Evolutionary conservation across 2,329 filamentous ascomycete species (phyloP).

Genomic region (Phialophora chinensis): DNA sequence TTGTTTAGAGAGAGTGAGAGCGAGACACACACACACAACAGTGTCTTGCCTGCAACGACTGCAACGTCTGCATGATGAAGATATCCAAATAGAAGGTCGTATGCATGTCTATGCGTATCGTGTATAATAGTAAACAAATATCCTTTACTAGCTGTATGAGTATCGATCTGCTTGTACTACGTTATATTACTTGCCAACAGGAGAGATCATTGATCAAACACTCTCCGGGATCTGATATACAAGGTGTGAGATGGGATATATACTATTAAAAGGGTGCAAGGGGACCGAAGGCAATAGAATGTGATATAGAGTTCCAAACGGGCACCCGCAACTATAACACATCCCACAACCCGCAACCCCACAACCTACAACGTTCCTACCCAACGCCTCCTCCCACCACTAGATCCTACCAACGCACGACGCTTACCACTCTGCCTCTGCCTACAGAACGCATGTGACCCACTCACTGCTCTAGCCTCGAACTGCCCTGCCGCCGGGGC

Average conservation of each 20-base stretch:
- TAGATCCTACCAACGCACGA: no score
- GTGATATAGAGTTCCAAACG: no score
- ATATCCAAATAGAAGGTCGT: background rate
- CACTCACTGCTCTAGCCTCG: conserved; percentile 28
- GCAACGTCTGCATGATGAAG: background rate
- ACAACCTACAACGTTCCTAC: no score
- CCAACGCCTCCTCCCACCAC: no score
- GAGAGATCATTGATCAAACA: background rate
- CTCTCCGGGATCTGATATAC: background rate
- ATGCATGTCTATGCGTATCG: background rate
- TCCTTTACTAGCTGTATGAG: no score
- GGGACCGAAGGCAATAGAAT: background rate
- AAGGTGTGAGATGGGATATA: background rate
- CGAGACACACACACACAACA: background rate
- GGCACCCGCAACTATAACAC: no score
- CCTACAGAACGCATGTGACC: no score
- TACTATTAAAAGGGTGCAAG: background rate
- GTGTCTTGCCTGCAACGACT: background rate
- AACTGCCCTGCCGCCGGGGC: conserved; percentile 9
- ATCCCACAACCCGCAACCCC: no score
- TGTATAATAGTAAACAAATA: background rate
- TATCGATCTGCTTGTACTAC: no score
- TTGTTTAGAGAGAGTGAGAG: background rate
- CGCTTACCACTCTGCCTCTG: background rate
- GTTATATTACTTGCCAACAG: no score